phyloP scores from a whole-genome alignment of 2,329 filamentous ascomycete genomes.

The Lachnellula hyalina region DNA sequence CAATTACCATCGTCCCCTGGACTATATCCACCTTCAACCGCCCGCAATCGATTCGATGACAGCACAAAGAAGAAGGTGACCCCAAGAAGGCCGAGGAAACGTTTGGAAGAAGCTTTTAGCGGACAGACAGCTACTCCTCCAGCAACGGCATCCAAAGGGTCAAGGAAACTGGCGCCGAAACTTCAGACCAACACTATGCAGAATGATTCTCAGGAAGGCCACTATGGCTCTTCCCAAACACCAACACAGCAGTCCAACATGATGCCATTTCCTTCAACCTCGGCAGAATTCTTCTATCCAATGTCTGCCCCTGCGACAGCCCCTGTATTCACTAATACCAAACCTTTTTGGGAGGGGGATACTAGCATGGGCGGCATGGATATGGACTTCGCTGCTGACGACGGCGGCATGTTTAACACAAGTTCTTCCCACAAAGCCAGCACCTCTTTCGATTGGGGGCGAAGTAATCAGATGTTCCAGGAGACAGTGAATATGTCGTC shows the following conservation, averaged over 20 bases:
- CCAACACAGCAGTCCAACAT: conserved; percentile 42
- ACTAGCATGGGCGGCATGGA: conserved; percentile 51
- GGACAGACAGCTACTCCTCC: conserved; percentile 56
- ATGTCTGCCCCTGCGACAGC: conserved; percentile 52
- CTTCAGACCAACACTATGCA: conserved; percentile 27
- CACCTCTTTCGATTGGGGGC: conserved; percentile 53
- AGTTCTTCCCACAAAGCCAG: conserved; percentile 40
- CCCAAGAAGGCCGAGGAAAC: conserved; percentile 35
- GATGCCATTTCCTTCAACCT: conserved; percentile 42
- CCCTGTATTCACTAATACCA: conserved; percentile 39
- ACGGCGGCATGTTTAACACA: conserved; percentile 23
- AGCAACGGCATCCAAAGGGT: conserved; percentile 50
- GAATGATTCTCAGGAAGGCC: conserved; percentile 25
- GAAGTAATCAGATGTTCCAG: conserved; percentile 50
- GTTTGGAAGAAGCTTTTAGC: conserved; percentile 28
- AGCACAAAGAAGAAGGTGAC: conserved; percentile 31
- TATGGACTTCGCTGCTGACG: conserved; percentile 48
- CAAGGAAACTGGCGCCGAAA: conserved; percentile 47
- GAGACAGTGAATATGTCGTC: conserved; percentile 32
- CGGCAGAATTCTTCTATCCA: conserved; percentile 56
- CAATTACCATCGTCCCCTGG: conserved; percentile 54
- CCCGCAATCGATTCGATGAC: conserved; percentile 25
- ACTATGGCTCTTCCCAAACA: conserved; percentile 24
- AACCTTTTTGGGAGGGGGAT: conserved; percentile 53
- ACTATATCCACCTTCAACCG: conserved; percentile 24